Conservation (phyloP, 768 basidiomycete genomes). For the Boletus sp. region DNA sequence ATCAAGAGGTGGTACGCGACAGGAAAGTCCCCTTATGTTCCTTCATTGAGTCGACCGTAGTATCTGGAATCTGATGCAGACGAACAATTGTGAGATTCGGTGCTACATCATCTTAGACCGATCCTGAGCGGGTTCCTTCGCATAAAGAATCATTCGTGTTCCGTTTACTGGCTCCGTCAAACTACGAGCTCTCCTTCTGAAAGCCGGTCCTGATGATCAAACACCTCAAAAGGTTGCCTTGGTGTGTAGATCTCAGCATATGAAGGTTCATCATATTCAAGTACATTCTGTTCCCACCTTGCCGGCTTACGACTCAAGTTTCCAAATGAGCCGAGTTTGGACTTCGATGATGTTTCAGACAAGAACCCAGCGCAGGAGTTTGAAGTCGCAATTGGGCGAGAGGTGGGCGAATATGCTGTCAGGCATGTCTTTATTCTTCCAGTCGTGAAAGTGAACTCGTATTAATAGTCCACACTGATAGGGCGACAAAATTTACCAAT, state of each 20-base stretch:
- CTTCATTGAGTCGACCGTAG: constrained; percentile 38
- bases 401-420: constrained; percentile 81
- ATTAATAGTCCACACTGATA: constrained; percentile 26
- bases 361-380: constrained; percentile 70
- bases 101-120: neutral
- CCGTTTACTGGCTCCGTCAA: constrained; percentile 89
- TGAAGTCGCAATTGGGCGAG: constrained; percentile 61
- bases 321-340: constrained; percentile 71
- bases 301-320: constrained; percentile 46
- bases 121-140: constrained; percentile 5
- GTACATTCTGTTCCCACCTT: neutral
- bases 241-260: constrained; percentile 41
- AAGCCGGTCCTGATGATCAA: constrained; percentile 75
- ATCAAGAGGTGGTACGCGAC: constrained; percentile 60
- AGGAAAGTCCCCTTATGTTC: neutral
- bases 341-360: constrained; percentile 72
- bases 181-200: constrained; percentile 76
- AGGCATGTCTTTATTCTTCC: constrained; percentile 48
- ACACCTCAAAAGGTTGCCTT: constrained; percentile 71
- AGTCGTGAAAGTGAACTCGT: neutral
- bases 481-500: constrained; percentile 83
- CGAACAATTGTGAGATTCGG: constrained; percentile 70
- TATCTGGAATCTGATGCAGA: constrained; percentile 87
- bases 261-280: neutral
- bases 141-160: constrained; percentile 67